Evolutionary conservation across 495 filamentous ascomycete species (phyloP).

Genomic region (Xylaria curta): DNA sequence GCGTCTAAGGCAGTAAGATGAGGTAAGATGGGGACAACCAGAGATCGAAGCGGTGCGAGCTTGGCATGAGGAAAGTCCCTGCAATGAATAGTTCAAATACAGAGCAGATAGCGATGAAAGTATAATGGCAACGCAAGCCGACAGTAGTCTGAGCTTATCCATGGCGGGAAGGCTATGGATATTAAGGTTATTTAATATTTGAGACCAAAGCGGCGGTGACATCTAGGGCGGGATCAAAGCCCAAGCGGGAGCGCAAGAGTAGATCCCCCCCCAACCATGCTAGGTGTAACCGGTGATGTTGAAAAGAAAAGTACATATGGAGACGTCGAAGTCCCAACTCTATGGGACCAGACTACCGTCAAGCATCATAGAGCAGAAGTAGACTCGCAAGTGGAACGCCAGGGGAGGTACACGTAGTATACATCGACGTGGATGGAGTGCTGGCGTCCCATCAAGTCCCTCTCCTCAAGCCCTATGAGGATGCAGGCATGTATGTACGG

Average conservation of each 20-base stretch:
- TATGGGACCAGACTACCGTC: slow-evolving; percentile 33
- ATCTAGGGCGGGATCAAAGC: slow-evolving; percentile 42
- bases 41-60: slow-evolving; percentile 16
- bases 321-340: slow-evolving; percentile 40
- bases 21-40: slow-evolving; percentile 30
- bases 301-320: slow-evolving; percentile 42
- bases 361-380: slow-evolving; percentile 42
- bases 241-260: slow-evolving; percentile 37
- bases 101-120: slow-evolving; percentile 8
- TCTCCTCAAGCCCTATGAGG: slow-evolving; percentile 39
- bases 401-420: slow-evolving; percentile 34
- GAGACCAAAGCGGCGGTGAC: slow-evolving; percentile 42
- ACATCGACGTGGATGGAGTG: slow-evolving; percentile 40
- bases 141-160: slow-evolving; percentile 29
- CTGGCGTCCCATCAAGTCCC: slow-evolving; percentile 13
- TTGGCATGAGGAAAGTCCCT: slow-evolving; percentile 30
- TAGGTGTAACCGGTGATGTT: slow-evolving; percentile 47
- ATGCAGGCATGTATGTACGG: slow-evolving; percentile 8
- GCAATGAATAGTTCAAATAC: neutral
- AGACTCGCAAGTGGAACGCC: slow-evolving; percentile 38
- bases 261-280: slow-evolving; percentile 44
- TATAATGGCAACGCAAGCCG: slow-evolving; percentile 28
- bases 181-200: slow-evolving; percentile 46
- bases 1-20: slow-evolving; percentile 31
- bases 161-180: slow-evolving; percentile 44